These are phyloP conservation scores for Fusarium sp. DNA, from an alignment of 2,329 filamentous ascomycete genomes.

Conservation along the genomic window DNA sequence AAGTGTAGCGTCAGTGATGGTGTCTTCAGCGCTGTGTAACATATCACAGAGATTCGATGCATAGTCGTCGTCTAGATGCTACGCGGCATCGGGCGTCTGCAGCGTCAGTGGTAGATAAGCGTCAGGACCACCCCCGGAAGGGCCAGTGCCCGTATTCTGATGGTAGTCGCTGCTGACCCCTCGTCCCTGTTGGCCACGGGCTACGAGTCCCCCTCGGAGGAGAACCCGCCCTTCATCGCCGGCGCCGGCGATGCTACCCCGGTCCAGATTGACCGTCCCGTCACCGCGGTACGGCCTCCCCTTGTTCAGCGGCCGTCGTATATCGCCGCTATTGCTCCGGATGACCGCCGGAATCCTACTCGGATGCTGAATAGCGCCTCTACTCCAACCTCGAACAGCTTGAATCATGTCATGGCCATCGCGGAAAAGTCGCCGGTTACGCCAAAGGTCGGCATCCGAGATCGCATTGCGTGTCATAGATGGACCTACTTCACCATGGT, in stretches of 20 bases:
- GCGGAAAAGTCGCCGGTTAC: conserved; percentile 40
- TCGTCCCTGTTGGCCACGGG: conserved; percentile 33
- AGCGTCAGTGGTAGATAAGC: too few relatives aligned
- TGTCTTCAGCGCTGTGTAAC: too few relatives aligned
- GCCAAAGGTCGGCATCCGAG: conserved; percentile 59
- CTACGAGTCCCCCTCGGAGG: conserved; percentile 56
- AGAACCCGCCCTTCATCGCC: conserved; percentile 48
- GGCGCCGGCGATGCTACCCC: conserved; percentile 12
- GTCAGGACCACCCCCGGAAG: conserved; percentile 51
- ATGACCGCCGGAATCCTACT: conserved; percentile 3
- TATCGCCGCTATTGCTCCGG: conserved; percentile 19
- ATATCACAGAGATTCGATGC: too few relatives aligned
- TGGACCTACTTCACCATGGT: conserved; percentile 84
- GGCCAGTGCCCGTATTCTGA: conserved; percentile 50
- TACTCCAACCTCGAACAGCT: conserved; percentile 34
- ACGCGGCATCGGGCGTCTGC: too few relatives aligned
- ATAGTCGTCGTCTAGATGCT: too few relatives aligned
- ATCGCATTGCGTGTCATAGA: conserved; percentile 64
- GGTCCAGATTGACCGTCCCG: background rate
- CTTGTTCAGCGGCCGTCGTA: conserved; percentile 37
- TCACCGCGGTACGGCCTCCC: conserved; percentile 18
- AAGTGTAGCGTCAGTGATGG: too few relatives aligned
- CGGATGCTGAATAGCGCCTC: conserved; percentile 27
- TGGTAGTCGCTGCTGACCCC: conserved; percentile 41
- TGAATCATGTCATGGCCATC: conserved; percentile 53